A percentile compares a stretch with the other conserved stretches of the same genome.
Evolutionary conservation across 345 rosid genomes (phyloP).

Genomic region (Dipteronia sinensis): DNA sequence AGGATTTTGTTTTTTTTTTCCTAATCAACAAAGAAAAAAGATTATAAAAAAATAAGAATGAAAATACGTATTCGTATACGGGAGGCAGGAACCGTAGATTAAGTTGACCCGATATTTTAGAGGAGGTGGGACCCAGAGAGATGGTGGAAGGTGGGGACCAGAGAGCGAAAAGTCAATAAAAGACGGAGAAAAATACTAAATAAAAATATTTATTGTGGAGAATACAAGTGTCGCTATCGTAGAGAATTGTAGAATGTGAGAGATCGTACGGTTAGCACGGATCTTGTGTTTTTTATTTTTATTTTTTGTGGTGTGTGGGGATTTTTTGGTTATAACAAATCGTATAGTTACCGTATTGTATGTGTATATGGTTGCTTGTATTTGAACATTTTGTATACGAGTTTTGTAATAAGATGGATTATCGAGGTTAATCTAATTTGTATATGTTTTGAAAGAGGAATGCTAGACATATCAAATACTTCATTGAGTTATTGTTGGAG

Average conservation of each 20-base stretch:
- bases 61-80: constrained; percentile 29
- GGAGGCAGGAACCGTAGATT: constrained; percentile 27
- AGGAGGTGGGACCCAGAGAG: constrained; percentile 14
- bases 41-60: not conserved
- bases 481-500: no score
- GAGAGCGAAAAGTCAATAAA: constrained; percentile 27
- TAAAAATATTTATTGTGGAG: not conserved
- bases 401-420: no score
- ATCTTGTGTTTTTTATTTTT: not conserved
- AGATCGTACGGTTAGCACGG: constrained; percentile 29
- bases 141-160: constrained; percentile 22
- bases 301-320: not conserved
- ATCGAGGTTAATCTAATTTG: not conserved
- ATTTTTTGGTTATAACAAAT: not conserved
- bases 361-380: no score
- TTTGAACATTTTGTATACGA: not conserved
- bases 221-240: constrained; percentile 40
- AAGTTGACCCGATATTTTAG: constrained; percentile 34
- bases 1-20: not conserved
- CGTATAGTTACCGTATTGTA: no score
- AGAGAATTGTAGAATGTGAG: constrained; percentile 11
- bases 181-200: not conserved
- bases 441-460: not conserved
- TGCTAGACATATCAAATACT: no score
- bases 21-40: no score